A percentile compares a stretch with the other conserved stretches of the same genome.
phyloP scores from a whole-genome alignment of 176 grass and related monocot genomes.

The Poa annua region DNA sequence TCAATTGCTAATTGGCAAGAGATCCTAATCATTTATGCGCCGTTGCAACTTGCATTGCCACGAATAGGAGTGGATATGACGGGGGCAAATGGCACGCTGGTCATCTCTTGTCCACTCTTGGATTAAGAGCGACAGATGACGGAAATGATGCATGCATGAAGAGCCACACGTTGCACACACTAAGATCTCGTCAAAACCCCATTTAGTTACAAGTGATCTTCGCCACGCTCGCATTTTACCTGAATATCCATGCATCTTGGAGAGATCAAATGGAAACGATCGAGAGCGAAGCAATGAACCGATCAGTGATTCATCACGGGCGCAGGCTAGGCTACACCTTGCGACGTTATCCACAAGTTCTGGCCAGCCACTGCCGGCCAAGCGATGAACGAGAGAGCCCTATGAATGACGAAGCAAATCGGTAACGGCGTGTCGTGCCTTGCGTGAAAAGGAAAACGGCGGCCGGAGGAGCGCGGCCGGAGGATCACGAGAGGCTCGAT shows the following conservation, averaged over 20 bases:
- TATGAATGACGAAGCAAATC: not conserved
- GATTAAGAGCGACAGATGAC: not conserved
- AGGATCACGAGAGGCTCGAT: conserved; percentile 16
- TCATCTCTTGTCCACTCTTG: not conserved
- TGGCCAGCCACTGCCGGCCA: not conserved
- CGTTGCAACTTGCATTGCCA: not conserved
- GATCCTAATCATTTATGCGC: not conserved
- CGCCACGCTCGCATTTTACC: not conserved
- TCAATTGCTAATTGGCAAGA: not conserved
- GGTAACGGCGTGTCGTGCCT: not conserved
- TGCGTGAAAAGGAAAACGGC: not conserved
- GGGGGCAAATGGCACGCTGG: too few relatives aligned
- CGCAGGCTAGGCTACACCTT: not conserved
- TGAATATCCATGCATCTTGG: too few relatives aligned
- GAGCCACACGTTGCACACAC: not conserved
- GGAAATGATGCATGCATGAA: not conserved
- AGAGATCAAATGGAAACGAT: not conserved
- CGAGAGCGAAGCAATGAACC: not conserved
- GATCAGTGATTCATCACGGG: conserved; percentile 34
- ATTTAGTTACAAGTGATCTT: not conserved
- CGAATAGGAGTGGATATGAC: not conserved
- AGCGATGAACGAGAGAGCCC: not conserved
- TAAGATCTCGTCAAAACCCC: not conserved
- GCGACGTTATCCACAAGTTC: conserved; percentile 40
- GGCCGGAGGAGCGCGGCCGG: not conserved